Base-by-base conservation (phyloP, 2,329 filamentous ascomycete genomes). In the Bipolaris bicolor region DNA sequence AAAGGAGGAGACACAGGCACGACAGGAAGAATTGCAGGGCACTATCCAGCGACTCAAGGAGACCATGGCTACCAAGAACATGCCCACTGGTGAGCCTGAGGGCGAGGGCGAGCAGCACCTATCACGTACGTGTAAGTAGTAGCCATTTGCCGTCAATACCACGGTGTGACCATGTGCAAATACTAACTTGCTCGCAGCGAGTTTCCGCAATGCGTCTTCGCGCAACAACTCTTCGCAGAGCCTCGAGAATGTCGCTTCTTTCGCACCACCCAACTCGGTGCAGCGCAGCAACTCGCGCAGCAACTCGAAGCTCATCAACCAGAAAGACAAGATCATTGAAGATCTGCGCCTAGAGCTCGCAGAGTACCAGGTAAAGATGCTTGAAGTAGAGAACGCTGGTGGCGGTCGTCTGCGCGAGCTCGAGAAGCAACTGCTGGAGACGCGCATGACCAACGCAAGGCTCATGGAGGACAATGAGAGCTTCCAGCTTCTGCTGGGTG, bases 381-480 rank as follows among this genome's bases (percentile, higher is more conserved):
- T 97, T 26, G 94, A 98, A 77, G 88, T 95, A 52, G 93, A 98
- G 78, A 97, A 97, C 75, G 88, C 90, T 77, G 94, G 92, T 50
- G 94, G 93, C 51, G 92, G 92, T 44, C 88, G 90, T 26, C 81
- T 97, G 71, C 90, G 91, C 65, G 92, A 97, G 76, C 85, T 98
- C n/a, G 93, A 98, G 79, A 89, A 90, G 68, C 86, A 91, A 63
- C 85, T 98, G 50, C 88, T 97, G 78, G 94, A 98, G 73, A 89
- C 92, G 37, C 91, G 93, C 69, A 95, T 98, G 90, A 90, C 92
- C 65, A 99, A 98, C 73, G 95, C 95, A 55, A 87, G 93, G 44
- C 82, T 99, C 62, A 95, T 97, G 90, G 95, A 99, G 79, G 95
- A 99, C 77, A 98, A 98, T 71, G 95, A 99, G 78, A 96, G 92